These are phyloP conservation scores for Naegleria fowleri DNA, from an alignment of 208 protist species.

Conservation along the genomic window DNA sequence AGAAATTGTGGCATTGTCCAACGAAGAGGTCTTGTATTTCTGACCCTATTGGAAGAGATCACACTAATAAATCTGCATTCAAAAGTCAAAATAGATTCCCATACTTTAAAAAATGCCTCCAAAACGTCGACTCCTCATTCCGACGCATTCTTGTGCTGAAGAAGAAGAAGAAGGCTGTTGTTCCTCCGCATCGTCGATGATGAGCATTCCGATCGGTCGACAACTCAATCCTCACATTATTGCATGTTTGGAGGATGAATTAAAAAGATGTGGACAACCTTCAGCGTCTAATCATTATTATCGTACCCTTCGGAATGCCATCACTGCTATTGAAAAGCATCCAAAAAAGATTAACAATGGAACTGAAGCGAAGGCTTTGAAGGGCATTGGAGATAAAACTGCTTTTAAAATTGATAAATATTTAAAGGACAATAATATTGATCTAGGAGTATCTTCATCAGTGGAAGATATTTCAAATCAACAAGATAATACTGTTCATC, in stretches of 20 bases:
- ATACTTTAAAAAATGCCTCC: too few relatives aligned
- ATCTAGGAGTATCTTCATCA: background rate
- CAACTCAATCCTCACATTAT: background rate
- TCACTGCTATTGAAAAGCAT: background rate
- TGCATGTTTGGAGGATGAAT: background rate
- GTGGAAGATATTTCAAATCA: background rate
- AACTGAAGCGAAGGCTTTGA: background rate
- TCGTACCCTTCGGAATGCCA: background rate
- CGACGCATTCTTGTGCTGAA: too few relatives aligned
- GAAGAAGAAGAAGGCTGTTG: too few relatives aligned
- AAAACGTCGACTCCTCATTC: too few relatives aligned
- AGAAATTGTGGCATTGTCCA: too few relatives aligned
- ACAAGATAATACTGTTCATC: too few relatives aligned
- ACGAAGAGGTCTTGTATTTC: too few relatives aligned
- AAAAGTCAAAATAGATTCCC: too few relatives aligned
- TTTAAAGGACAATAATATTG: background rate
- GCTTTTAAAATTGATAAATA: constrained; percentile 1
- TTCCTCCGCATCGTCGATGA: too few relatives aligned
- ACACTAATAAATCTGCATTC: too few relatives aligned
- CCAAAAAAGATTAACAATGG: background rate
- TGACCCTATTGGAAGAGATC: too few relatives aligned
- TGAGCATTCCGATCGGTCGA: background rate
- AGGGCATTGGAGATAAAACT: background rate
- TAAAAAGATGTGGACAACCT: background rate
- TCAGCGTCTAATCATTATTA: too few relatives aligned